A percentile compares a stretch with the other conserved stretches of the same genome.
Evolutionary conservation across 139 green algal species (phyloP).

Genomic region (Closterium sp.): DNA sequence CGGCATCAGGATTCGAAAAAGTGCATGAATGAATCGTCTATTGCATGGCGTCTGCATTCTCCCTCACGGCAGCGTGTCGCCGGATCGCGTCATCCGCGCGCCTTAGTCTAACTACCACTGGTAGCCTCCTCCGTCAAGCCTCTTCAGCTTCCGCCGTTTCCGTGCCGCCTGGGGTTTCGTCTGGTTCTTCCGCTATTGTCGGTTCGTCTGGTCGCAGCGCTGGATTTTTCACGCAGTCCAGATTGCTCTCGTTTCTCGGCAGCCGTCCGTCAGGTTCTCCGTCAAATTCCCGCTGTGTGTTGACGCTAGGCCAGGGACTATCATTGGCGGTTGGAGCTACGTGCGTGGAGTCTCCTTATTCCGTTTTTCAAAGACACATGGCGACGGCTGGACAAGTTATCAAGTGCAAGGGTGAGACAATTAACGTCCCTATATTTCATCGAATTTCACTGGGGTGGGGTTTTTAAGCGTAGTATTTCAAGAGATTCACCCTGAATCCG

Average conservation of each 20-base stretch:
- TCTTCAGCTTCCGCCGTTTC: neutral
- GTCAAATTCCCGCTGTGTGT: neutral
- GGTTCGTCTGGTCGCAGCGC: neutral
- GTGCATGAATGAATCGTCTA: neutral
- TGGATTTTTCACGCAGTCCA: neutral
- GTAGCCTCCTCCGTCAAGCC: neutral
- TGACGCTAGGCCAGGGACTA: neutral
- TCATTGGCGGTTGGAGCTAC: neutral
- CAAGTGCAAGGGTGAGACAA: conserved; percentile 20
- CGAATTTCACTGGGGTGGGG: neutral
- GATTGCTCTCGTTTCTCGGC: neutral
- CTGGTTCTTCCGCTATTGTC: neutral
- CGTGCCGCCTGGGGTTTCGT: neutral
- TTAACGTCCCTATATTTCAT: neutral
- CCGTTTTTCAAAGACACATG: neutral
- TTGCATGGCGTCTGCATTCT: neutral
- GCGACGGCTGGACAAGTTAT: conserved; percentile 20
- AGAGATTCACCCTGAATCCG: too few relatives aligned
- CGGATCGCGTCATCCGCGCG: neutral
- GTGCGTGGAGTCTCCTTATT: neutral
- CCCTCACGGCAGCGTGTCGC: neutral
- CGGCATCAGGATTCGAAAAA: too few relatives aligned
- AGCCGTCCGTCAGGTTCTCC: neutral
- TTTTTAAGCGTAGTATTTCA: neutral
- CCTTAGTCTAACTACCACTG: neutral